Evolutionary conservation across 805 yeast genomes (phyloP).

Genomic region (Lipomyces yamanashiensis): DNA sequence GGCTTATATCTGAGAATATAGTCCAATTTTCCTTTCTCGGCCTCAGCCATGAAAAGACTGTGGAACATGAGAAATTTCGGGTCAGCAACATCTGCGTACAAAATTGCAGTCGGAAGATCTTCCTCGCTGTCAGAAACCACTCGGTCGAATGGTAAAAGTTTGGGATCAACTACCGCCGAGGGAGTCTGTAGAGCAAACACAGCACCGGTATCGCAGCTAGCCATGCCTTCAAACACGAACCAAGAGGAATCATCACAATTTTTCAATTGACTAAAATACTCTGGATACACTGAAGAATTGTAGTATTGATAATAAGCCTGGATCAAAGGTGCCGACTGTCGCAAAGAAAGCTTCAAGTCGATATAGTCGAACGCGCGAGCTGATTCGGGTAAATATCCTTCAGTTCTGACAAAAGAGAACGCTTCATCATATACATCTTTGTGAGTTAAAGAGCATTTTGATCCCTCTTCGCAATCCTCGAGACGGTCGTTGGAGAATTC

Average conservation of each 20-base stretch:
- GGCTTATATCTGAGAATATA: slow-evolving; percentile 79
- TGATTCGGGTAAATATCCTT: slow-evolving; percentile 26
- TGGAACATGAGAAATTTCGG: slow-evolving; percentile 61
- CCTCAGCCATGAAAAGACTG: slow-evolving; percentile 60
- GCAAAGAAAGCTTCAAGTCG: slow-evolving; percentile 53
- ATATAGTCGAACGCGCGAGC: slow-evolving; percentile 41
- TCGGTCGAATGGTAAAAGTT: slow-evolving; percentile 59
- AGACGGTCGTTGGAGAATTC: slow-evolving; percentile 32
- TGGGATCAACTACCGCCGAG: slow-evolving; percentile 35
- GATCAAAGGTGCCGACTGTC: slow-evolving; percentile 63
- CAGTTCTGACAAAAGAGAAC: slow-evolving; percentile 7
- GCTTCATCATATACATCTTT: slow-evolving; percentile 30
- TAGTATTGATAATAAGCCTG: slow-evolving; percentile 66
- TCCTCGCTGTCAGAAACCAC: slow-evolving; percentile 55
- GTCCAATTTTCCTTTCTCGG: slow-evolving; percentile 66
- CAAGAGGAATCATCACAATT: slow-evolving; percentile 52
- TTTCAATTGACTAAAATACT: slow-evolving; percentile 40
- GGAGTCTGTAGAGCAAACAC: slow-evolving; percentile 75
- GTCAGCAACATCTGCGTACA: slow-evolving; percentile 70
- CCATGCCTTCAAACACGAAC: slow-evolving; percentile 56
- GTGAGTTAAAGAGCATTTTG: slow-evolving; percentile 26
- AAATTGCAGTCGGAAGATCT: slow-evolving; percentile 59
- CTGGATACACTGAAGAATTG: slow-evolving; percentile 45
- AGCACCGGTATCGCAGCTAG: slow-evolving; percentile 71
- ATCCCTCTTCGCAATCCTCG: slow-evolving; percentile 28